Conservation (phyloP, 495 filamentous ascomycete genomes). For the Lasiosphaeria miniovina region DNA sequence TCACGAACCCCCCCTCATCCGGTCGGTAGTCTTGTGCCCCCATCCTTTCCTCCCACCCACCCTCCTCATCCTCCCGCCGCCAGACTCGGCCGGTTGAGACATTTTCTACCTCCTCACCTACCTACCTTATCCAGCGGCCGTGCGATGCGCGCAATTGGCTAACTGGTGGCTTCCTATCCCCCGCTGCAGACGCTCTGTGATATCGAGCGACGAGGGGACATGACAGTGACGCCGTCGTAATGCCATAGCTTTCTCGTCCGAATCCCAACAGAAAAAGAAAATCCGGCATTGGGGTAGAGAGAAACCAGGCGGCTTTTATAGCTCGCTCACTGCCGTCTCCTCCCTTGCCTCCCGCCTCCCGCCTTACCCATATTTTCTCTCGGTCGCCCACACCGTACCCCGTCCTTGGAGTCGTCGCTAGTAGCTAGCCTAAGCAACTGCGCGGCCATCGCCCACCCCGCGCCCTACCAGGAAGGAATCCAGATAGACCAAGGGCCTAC, state of each 20-base stretch:
- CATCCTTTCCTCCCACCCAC: conserved; percentile 7
- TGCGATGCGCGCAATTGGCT: conserved; percentile 21
- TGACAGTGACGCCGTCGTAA: neutral
- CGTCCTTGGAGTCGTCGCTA: too few species aligned
- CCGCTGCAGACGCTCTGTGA: conserved; percentile 5
- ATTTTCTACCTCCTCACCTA: conserved; percentile 16
- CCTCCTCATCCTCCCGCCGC: conserved; percentile 1
- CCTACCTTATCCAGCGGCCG: conserved; percentile 17
- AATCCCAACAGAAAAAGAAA: conserved; percentile 4
- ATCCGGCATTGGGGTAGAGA: neutral
- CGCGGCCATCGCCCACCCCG: too few species aligned
- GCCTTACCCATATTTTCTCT: too few species aligned
- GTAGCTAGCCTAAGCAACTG: too few species aligned
- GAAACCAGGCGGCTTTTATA: conserved; percentile 1
- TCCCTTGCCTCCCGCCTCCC: too few species aligned
- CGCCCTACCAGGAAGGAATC: neutral
- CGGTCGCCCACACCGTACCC: too few species aligned
- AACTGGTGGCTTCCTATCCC: conserved; percentile 11
- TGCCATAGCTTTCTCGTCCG: neutral
- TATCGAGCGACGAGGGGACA: neutral
- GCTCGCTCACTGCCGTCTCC: neutral
- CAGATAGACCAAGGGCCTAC: too few species aligned
- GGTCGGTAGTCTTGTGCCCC: neutral
- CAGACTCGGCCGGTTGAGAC: conserved; percentile 14
- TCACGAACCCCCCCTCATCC: neutral